Percentiles rank a stretch among this genome's conserved stretches.
Conservation (phyloP, 2,329 filamentous ascomycete species). For the Trichoderma sp. region DNA sequence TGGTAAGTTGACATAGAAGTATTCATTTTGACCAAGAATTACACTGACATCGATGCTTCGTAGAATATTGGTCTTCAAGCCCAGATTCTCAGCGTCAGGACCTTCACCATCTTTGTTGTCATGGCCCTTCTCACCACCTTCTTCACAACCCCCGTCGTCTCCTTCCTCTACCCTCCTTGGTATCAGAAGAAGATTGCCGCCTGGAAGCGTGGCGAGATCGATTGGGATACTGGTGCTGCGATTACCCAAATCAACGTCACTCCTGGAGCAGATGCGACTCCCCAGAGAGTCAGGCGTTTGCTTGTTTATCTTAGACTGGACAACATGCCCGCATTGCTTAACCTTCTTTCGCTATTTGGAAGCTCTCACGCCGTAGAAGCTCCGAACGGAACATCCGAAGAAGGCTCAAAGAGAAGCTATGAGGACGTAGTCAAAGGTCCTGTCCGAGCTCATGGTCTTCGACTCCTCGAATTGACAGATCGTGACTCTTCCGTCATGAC, state of each 20-base stretch:
- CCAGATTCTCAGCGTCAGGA: constrained; percentile 72
- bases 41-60: neutral
- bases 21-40: neutral
- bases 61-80: constrained; percentile 76
- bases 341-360: constrained; percentile 77
- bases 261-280: constrained; percentile 9
- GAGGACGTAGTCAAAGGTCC: constrained; percentile 8
- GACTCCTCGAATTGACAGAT: constrained; percentile 82
- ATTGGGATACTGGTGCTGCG: constrained; percentile 60
- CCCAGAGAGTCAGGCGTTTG: constrained; percentile 54
- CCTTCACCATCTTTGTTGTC: constrained; percentile 91
- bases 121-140: constrained; percentile 91
- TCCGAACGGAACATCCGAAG: constrained; percentile 2
- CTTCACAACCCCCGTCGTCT: constrained; percentile 72
- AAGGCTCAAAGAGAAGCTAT: constrained; percentile 31
- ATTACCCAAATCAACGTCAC: constrained; percentile 20
- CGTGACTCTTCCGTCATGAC: constrained; percentile 95
- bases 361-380: constrained; percentile 33
- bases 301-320: constrained; percentile 82
- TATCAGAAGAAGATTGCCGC: constrained; percentile 52
- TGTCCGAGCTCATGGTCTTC: constrained; percentile 76
- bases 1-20: constrained; percentile 52
- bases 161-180: constrained; percentile 67
- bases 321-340: constrained; percentile 77
- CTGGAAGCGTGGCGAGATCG: constrained; percentile 78